A percentile compares a stretch with the other conserved stretches of the same genome.
phyloP scores from a whole-genome alignment of 1,284 basidiomycete genomes.

The Coniferiporia weirii region DNA sequence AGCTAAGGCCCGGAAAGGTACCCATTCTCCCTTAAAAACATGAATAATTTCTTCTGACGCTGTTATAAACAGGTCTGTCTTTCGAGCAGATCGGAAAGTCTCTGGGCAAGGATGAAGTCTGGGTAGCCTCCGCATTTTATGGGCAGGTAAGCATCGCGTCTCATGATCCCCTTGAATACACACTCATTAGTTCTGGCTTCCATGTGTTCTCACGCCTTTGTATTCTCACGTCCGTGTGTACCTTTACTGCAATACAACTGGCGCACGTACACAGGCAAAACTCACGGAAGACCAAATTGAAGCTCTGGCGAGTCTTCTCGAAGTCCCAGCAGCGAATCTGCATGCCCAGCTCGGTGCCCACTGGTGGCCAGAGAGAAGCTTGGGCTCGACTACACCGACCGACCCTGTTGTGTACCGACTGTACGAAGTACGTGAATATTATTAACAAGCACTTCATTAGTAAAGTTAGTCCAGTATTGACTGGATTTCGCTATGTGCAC shows the following conservation, averaged over 20 bases:
- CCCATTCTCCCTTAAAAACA: not conserved
- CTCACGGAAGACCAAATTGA: constrained; percentile 54
- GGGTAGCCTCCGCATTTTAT: constrained; percentile 85
- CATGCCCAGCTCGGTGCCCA: constrained; percentile 51
- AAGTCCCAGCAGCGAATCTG: constrained; percentile 36
- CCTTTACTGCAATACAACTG: not conserved
- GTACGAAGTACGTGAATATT: constrained; percentile 57
- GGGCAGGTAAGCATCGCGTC: constrained; percentile 53
- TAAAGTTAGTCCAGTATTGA: not conserved
- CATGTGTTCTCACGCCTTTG: not conserved
- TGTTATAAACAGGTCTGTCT: constrained; percentile 46
- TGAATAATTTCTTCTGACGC: not conserved
- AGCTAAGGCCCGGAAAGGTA: constrained; percentile 67
- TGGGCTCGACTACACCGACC: constrained; percentile 62
- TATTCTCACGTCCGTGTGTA: not conserved
- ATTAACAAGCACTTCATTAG: not conserved
- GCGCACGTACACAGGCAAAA: constrained; percentile 50
- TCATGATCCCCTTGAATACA: not conserved
- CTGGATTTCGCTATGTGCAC: not conserved
- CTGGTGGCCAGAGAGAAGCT: constrained; percentile 70
- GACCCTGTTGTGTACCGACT: constrained; percentile 84
- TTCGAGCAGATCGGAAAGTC: constrained; percentile 69
- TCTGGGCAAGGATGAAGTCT: constrained; percentile 78
- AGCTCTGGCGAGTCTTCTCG: constrained; percentile 49
- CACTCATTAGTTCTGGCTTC: not conserved